Evolutionary conservation across 257 asterid species (phyloP).

Genomic region (Asclepias syriaca): DNA sequence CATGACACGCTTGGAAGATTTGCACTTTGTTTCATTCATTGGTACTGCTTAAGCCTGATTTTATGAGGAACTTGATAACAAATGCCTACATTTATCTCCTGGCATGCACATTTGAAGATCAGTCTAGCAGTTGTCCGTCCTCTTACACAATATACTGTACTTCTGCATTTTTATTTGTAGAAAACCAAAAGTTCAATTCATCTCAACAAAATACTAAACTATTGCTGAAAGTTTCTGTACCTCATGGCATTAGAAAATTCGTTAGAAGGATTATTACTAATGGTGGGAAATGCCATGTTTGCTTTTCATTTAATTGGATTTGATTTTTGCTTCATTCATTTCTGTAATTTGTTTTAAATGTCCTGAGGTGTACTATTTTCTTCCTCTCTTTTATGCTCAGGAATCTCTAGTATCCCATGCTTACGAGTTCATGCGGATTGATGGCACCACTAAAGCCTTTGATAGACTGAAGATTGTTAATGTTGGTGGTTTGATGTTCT

Average conservation of each 20-base stretch:
- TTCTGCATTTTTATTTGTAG: not conserved
- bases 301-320: not conserved
- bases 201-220: not conserved
- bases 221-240: not conserved
- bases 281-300: not conserved
- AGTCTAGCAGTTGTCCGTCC: not conserved
- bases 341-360: constrained; percentile 2
- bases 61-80: not conserved
- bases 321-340: constrained; percentile 3
- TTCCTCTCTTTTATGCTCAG: constrained; percentile 29
- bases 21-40: not conserved
- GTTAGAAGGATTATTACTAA: not conserved
- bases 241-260: not conserved
- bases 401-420: constrained; percentile 52
- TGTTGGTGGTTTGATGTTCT: constrained; percentile 40
- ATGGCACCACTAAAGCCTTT: constrained; percentile 73
- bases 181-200: not conserved
- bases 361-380: not conserved
- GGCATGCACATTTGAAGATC: not conserved
- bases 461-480: constrained; percentile 75
- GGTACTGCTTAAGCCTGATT: not conserved
- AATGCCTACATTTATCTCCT: not conserved
- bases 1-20: constrained; percentile 6
- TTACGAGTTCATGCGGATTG: constrained; percentile 73
- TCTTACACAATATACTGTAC: not conserved